Percentiles rank a stretch among this genome's conserved stretches.
phyloP scores from a whole-genome alignment of 345 rosid species.

The Pugionium dolabratum region DNA sequence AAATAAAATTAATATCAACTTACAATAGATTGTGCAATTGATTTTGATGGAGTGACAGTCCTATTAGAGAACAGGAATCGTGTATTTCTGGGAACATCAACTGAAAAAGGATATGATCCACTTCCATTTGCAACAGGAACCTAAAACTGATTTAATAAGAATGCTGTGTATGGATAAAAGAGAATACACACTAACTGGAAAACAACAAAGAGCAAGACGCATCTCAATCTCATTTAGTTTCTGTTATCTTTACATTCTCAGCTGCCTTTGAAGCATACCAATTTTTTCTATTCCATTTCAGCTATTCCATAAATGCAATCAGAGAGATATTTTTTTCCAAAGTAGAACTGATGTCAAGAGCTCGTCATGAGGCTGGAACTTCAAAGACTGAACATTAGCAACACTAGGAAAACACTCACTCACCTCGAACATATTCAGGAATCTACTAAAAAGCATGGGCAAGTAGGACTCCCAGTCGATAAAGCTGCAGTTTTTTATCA shows the following conservation, averaged over 20 bases:
- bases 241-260: constrained; percentile 16
- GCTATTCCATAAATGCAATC: constrained; percentile 18
- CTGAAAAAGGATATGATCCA: constrained; percentile 91
- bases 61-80: constrained; percentile 91
- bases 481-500: constrained; percentile 71
- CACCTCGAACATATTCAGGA: constrained; percentile 97
- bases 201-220: constrained; percentile 6
- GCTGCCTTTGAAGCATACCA: background rate
- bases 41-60: constrained; percentile 79
- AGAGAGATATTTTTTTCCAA: constrained; percentile 1
- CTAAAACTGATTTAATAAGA: constrained; percentile 46
- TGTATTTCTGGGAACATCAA: constrained; percentile 89
- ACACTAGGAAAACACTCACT: constrained; percentile 43
- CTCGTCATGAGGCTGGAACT: constrained; percentile 19
- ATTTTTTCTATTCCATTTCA: constrained; percentile 10
- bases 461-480: constrained; percentile 80
- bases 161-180: constrained; percentile 15
- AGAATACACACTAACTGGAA: constrained; percentile 21
- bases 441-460: constrained; percentile 74
- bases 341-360: constrained; percentile 15
- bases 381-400: constrained; percentile 25
- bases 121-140: constrained; percentile 99
- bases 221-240: constrained; percentile 9
- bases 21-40: constrained; percentile 87
- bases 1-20: constrained; percentile 41